A percentile compares a stretch with the other conserved stretches of the same genome.
Conservation (phyloP, 805 yeast species). For the Candida succiphila region DNA sequence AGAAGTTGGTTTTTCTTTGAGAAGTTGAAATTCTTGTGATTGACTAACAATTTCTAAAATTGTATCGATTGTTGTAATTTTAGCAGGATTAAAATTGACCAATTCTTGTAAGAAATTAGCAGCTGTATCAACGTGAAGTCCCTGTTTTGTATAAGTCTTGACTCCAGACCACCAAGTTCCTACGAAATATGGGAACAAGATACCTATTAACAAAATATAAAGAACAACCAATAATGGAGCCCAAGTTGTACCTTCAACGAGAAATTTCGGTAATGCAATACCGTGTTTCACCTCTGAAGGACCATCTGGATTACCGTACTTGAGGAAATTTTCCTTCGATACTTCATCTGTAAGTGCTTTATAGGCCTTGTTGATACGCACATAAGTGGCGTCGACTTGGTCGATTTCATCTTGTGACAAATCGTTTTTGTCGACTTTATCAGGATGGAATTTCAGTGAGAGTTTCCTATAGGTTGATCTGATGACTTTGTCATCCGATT, state of each 20-base stretch:
- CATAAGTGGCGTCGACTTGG: slow-evolving; percentile 65
- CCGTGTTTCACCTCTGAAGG: slow-evolving; percentile 88
- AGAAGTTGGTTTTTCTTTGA: slow-evolving; percentile 28
- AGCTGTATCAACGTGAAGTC: slow-evolving; percentile 81
- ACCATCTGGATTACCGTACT: slow-evolving; percentile 97
- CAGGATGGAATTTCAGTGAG: slow-evolving; percentile 88
- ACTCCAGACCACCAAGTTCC: slow-evolving; percentile 87
- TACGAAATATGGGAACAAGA: slow-evolving; percentile 71
- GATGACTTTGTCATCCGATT: slow-evolving; percentile 71
- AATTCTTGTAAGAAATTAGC: slow-evolving; percentile 59
- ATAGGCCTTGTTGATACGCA: slow-evolving; percentile 82
- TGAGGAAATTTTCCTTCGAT: slow-evolving; percentile 69
- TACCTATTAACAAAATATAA: slow-evolving; percentile 67
- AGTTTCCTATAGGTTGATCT: slow-evolving; percentile 79
- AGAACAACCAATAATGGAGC: slow-evolving; percentile 50
- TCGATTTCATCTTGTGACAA: slow-evolving; percentile 44
- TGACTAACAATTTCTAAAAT: slow-evolving; percentile 50
- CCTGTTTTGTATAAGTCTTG: slow-evolving; percentile 70
- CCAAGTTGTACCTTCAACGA: slow-evolving; percentile 76
- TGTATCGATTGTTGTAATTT: slow-evolving; percentile 45
- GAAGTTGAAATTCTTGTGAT: slow-evolving; percentile 53
- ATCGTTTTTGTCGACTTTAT: slow-evolving; percentile 62
- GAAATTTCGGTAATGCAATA: slow-evolving; percentile 86
- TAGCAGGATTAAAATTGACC: slow-evolving; percentile 67
- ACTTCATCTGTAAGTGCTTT: slow-evolving; percentile 89